Base-by-base conservation (phyloP, 257 asterid genomes). In the Nicotiana tomentosiformis region DNA sequence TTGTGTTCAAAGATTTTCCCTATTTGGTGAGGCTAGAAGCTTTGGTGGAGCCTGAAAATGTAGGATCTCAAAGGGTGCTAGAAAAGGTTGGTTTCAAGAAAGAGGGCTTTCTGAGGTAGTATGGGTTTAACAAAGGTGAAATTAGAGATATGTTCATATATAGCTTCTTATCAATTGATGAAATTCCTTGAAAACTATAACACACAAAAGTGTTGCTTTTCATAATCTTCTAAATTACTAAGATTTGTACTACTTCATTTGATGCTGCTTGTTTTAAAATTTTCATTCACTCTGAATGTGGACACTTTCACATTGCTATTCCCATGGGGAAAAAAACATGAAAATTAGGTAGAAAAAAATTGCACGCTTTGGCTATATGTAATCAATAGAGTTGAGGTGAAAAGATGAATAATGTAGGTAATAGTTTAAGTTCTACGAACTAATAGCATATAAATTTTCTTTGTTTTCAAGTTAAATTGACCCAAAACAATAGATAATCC, bases 31-130 rank as follows among this genome's bases (percentile, higher is more conserved):
- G 98, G 90, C 23, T 94, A 82, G 94, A 92, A 85, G 98, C 95
- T 12, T 61, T 92, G 84, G 97, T 92, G 56, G 98, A 91, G 79
- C 93, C 87, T 83, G 92, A 90, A 84, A 92, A 94, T 77, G 55
- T 61, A 49, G 95, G 93, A 82, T 94, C 96, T 32, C 93, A 87
- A 64, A 89, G 85, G 87, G 94, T 90, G 77, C 77, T 94, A 18
- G 96, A 90, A 49, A 92, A 92, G 64, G 93, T 84, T 76, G 96
- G 94, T 10, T 94, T 91, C 89, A 86, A 67, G 12, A 90, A 81
- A 78, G 97, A 93, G 86, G 96, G 96, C 0, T 79, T 88, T 55
- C 66, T 89, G 49, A 91, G 97, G 87, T 91, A 89, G 85, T 92
- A 89, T 87, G 91, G 90, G 2, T 91, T 88, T 66, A 91, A 94